These are phyloP conservation scores for Talaromyces sp. DNA, from an alignment of 2,329 filamentous ascomycete genomes.

Conservation along the genomic window DNA sequence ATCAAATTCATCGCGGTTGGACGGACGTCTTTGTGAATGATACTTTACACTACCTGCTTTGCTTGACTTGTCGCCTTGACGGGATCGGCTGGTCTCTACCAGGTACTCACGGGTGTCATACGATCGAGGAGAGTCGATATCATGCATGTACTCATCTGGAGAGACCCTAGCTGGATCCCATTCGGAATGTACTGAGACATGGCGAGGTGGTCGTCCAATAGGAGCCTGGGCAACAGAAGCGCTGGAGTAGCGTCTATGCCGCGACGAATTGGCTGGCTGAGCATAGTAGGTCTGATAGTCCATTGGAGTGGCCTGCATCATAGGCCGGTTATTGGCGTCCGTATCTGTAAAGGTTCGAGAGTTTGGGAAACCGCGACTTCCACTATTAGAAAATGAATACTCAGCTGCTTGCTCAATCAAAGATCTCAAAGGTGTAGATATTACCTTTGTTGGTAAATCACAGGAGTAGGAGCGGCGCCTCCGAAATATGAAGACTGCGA, in stretches of 20 bases:
- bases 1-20: conserved; percentile 85
- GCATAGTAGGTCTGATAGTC: conserved; percentile 32
- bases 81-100: conserved; percentile 33
- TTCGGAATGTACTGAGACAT: conserved; percentile 32
- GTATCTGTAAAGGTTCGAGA: conserved; percentile 28
- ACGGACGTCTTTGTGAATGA: conserved; percentile 61
- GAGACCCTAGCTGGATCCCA: conserved; percentile 32
- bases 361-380: conserved; percentile 30
- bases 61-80: conserved; percentile 28
- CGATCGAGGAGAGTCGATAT: conserved; percentile 31
- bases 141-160: conserved; percentile 31
- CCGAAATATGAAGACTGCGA: conserved; percentile 31
- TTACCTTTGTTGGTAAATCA: conserved; percentile 40
- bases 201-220: conserved; percentile 29
- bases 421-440: not conserved
- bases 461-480: conserved; percentile 26
- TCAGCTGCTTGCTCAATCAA: conserved; percentile 19
- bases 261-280: conserved; percentile 26
- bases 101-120: conserved; percentile 36
- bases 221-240: conserved; percentile 32
- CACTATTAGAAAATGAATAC: conserved; percentile 24
- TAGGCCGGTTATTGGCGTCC: conserved; percentile 26
- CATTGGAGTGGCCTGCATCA: conserved; percentile 27
- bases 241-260: conserved; percentile 29
- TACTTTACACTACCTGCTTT: conserved; percentile 33